Percentiles rank a stretch among this genome's conserved stretches.
Conservation (phyloP, 1,284 basidiomycete genomes). For the Leccinum ponderosum region DNA sequence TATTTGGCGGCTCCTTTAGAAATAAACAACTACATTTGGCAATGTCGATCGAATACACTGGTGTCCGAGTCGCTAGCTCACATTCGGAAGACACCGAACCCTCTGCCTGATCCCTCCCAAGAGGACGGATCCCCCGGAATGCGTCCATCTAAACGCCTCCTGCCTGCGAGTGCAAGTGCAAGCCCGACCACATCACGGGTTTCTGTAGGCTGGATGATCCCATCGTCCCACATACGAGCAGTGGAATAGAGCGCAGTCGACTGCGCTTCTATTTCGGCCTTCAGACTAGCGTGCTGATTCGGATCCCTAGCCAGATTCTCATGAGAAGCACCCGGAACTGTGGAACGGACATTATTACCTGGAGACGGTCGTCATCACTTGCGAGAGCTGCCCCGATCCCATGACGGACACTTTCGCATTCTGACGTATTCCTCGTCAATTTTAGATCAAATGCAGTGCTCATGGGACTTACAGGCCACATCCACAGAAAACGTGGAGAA, state of each 20-base stretch:
- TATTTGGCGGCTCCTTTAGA: constrained; percentile 24
- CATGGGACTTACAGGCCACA: constrained; percentile 82
- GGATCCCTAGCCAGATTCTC: constrained; percentile 57
- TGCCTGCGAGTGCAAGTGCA: constrained; percentile 74
- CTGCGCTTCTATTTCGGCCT: constrained; percentile 84
- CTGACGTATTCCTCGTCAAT: constrained; percentile 37
- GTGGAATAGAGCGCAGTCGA: constrained; percentile 86
- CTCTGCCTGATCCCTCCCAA: constrained; percentile 73
- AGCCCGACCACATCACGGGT: constrained; percentile 88
- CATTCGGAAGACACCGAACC: constrained; percentile 92
- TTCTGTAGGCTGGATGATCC: constrained; percentile 90
- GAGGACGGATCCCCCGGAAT: constrained; percentile 43
- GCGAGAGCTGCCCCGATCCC: constrained; percentile 90
- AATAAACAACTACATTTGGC: constrained; percentile 31
- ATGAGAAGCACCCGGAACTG: background rate
- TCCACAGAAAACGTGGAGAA: constrained; percentile 93
- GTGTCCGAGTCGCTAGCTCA: constrained; percentile 37
- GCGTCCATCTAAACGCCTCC: constrained; percentile 33
- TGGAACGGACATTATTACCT: constrained; percentile 47
- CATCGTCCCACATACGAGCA: constrained; percentile 93
- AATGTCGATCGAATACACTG: constrained; percentile 21
- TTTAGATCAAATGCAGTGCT: constrained; percentile 7
- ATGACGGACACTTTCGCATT: constrained; percentile 96
- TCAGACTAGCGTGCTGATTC: constrained; percentile 69
- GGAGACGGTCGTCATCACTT: constrained; percentile 91